These are phyloP conservation scores for Backusella morwellensis DNA, from an alignment of 192 early-diverging fungal genomes.

Conservation along the genomic window DNA sequence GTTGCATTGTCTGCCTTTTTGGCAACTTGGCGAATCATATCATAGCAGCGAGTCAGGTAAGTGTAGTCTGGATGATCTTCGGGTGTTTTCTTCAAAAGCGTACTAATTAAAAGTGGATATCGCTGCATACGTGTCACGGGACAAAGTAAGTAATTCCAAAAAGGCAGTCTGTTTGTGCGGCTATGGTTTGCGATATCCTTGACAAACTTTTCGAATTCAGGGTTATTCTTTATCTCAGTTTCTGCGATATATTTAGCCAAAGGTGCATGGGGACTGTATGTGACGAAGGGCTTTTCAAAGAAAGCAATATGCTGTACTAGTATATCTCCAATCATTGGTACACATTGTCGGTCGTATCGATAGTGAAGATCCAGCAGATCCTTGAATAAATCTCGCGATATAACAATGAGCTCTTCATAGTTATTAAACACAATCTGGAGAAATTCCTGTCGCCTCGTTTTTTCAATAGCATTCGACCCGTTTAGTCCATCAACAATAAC, in stretches of 20 bases:
- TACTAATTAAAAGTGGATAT: constrained; percentile 83
- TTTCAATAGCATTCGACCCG: constrained; percentile 16
- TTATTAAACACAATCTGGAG: constrained; percentile 79
- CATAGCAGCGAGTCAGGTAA: constrained; percentile 44
- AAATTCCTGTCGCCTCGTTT: constrained; percentile 61
- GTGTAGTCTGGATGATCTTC: constrained; percentile 76
- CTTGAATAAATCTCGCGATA: constrained; percentile 58
- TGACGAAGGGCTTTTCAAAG: constrained; percentile 71
- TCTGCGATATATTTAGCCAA: constrained; percentile 81
- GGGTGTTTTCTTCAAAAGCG: constrained; percentile 79
- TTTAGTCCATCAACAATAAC: constrained; percentile 5
- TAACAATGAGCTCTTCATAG: constrained; percentile 25
- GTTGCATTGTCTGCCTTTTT: constrained; percentile 4
- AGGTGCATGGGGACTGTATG: constrained; percentile 81
- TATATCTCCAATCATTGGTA: constrained; percentile 79
- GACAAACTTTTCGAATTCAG: constrained; percentile 70
- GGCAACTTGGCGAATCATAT: constrained; percentile 10
- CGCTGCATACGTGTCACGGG: constrained; percentile 87
- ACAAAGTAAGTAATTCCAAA: constrained; percentile 54
- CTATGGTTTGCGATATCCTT: constrained; percentile 34
- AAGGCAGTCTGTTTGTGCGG: constrained; percentile 21
- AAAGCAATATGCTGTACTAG: constrained; percentile 68
- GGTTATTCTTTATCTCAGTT: constrained; percentile 67
- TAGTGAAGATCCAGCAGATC: constrained; percentile 53
- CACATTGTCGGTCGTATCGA: constrained; percentile 59